Base-by-base conservation (phyloP, 148 eudicot genomes). In the Gaultheria prostrata region DNA sequence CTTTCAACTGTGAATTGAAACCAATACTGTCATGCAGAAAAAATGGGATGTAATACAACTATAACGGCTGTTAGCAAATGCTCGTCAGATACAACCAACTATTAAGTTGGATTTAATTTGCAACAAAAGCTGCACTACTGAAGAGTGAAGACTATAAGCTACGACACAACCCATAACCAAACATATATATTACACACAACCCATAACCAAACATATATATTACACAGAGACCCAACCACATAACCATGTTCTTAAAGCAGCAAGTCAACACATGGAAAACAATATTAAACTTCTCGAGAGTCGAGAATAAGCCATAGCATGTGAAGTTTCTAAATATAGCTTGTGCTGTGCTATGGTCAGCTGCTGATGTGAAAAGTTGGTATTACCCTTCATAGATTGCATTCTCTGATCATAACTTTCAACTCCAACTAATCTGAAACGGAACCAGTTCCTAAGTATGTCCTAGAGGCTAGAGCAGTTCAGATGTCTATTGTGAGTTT, bases 21-120 rank as follows among this genome's bases (percentile, higher is more conserved):
- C 3, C 48, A 70, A 78, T n/a, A 20, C 10, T 24, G 24, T 57
- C 63, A 65, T 65, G 71, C 86, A 80, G 26, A 61, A 75, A 75
- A 43, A 76, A 30, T 26, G 83, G 77, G 15, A 81, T 67, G n/a
- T 30, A 59, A 33, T 18, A 78, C 12, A 9, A 49, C 67, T 53
- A 18, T 18, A 10, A 57, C 21, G 18, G 70, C 67, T 53, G 9
- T 32, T 20, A 57, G 70, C 45, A 54, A 54, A 48, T 6, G 24
- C 20, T 65, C 51, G 24, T 61, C 17, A 80, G 56, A 50, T 13
- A 80, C 33, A 61, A 61, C 21, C 32, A 24, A 59, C 43, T 24
- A 57, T 57, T 67, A 39, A 48, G 30, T n/a, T 79, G 51, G 11
- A 35, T 57, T 79, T 59, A 14, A 33, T 59, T 59, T 2, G 33